Conservation (phyloP, 495 filamentous ascomycete species). For the Aspergillus bridgeri region DNA sequence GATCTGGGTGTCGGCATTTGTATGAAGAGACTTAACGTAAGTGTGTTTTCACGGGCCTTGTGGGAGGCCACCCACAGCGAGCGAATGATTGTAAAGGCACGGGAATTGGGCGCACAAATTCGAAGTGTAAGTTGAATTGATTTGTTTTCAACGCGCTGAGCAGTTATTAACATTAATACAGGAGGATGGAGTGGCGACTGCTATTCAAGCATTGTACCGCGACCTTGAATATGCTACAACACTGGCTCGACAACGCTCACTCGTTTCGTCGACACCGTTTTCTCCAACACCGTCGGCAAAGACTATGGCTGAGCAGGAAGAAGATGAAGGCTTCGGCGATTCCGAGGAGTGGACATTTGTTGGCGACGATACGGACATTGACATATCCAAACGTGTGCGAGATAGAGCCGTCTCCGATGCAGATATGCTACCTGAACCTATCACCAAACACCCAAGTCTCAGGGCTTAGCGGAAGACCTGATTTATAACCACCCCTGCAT, state of each 20-base stretch:
- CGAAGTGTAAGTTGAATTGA: conserved; percentile 61
- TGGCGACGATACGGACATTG: conserved; percentile 60
- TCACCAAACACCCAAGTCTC: background rate
- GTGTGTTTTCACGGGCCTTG: conserved; percentile 76
- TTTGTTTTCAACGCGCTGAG: background rate
- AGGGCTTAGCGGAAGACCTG: background rate
- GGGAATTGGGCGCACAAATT: conserved; percentile 78
- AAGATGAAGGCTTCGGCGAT: conserved; percentile 41
- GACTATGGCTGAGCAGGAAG: conserved; percentile 33
- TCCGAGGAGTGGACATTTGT: conserved; percentile 72
- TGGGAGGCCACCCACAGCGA: conserved; percentile 88
- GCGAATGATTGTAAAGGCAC: conserved; percentile 84
- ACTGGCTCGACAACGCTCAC: conserved; percentile 63
- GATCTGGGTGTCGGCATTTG: conserved; percentile 89
- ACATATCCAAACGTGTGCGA: conserved; percentile 44
- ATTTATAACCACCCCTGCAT: background rate
- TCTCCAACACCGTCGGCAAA: conserved; percentile 37
- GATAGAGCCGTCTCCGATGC: conserved; percentile 30
- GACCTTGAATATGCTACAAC: conserved; percentile 95
- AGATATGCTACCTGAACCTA: conserved; percentile 15
- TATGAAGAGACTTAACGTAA: conserved; percentile 83
- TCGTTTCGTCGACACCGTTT: conserved; percentile 40
- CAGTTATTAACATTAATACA: conserved; percentile 28
- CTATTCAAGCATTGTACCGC: conserved; percentile 90
- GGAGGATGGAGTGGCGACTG: conserved; percentile 86